Evolutionary conservation across 208 protist genomes (phyloP).

Genomic region (Acanthamoeba triangularis): DNA sequence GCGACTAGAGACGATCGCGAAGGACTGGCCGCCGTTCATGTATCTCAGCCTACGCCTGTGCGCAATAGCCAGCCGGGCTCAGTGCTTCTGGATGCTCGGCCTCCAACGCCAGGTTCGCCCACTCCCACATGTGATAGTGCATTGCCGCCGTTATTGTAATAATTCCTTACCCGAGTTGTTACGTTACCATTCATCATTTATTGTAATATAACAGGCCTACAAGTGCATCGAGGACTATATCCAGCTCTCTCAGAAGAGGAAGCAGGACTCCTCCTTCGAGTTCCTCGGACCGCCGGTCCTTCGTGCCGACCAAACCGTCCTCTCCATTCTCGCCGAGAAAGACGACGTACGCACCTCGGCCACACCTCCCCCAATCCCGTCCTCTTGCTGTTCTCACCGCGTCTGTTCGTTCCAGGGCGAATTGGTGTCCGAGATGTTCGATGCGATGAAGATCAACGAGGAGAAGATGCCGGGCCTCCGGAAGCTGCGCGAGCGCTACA

Average conservation of each 20-base stretch:
- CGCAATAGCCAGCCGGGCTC: constrained; percentile 11
- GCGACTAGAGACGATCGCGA: not conserved
- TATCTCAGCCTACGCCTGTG: constrained; percentile 46
- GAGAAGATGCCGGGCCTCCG: constrained; percentile 50
- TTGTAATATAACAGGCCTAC: not conserved
- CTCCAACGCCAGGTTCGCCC: constrained; percentile 48
- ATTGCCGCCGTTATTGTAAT: too few relatives aligned
- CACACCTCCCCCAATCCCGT: not conserved
- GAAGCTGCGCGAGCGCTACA: constrained; percentile 19
- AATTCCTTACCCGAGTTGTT: too few relatives aligned
- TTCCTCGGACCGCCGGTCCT: constrained; percentile 56
- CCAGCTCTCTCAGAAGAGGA: constrained; percentile 36
- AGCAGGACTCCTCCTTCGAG: not conserved
- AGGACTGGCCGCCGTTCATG: constrained; percentile 40
- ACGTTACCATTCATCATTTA: not conserved
- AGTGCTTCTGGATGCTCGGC: constrained; percentile 48
- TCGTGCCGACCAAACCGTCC: constrained; percentile 2
- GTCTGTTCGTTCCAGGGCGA: not conserved
- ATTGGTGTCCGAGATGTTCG: constrained; percentile 54
- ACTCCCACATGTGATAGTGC: not conserved
- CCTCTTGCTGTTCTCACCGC: not conserved
- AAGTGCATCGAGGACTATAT: constrained; percentile 72
- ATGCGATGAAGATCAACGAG: constrained; percentile 69
- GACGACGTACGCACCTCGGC: constrained; percentile 19
- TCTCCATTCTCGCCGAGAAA: constrained; percentile 32